Conservation (phyloP, 176 grass and related monocot species). For the Carex scoparia region DNA sequence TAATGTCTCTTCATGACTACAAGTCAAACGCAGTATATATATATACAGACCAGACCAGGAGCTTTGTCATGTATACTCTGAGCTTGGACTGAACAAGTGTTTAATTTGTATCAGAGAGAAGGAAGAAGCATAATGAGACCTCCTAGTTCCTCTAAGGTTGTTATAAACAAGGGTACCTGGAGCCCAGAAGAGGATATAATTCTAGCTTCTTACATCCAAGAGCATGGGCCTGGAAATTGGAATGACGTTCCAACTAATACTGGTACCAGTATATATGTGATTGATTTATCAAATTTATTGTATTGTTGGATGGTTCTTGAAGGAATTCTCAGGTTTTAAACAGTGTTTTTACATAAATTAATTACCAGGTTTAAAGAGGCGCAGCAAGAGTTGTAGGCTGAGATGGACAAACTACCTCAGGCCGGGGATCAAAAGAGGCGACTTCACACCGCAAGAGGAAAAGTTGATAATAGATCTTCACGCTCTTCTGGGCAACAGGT, state of each 20-base stretch:
- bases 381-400: constrained; percentile 20
- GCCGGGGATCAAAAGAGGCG: constrained; percentile 15
- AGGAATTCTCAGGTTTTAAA: not conserved
- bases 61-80: not conserved
- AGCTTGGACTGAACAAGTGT: not conserved
- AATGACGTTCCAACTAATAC: not conserved
- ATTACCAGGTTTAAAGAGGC: constrained; percentile 13
- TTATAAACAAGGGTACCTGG: constrained; percentile 6
- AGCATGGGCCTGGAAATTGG: constrained; percentile 7
- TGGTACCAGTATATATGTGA: not conserved
- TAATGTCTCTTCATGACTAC: not conserved
- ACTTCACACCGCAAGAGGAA: constrained; percentile 22
- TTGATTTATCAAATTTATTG: not conserved
- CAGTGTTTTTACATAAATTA: not conserved
- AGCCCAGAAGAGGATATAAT: constrained; percentile 16
- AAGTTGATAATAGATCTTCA: constrained; percentile 21
- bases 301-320: not conserved
- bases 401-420: constrained; percentile 15
- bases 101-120: not conserved
- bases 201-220: constrained; percentile 13
- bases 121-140: not conserved
- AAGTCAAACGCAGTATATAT: constrained; percentile 16
- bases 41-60: not conserved
- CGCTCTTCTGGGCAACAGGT: constrained; percentile 17
- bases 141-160: not conserved